phyloP scores from a whole-genome alignment of 371 early-diverging fungal genomes.

The Saksenaea oblongispora region DNA sequence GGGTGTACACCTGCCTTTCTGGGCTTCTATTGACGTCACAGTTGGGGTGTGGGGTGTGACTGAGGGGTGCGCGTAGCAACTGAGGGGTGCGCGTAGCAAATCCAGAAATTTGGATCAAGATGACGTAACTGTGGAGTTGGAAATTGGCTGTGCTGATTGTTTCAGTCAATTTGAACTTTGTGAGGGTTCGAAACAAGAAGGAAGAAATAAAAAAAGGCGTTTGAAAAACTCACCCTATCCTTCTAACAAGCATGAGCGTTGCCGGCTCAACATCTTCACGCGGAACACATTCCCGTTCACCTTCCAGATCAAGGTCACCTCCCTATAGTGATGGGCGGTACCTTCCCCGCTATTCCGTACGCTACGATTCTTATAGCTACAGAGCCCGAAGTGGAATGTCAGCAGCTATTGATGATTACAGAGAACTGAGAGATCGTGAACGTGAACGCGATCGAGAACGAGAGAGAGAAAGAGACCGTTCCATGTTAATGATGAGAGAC shows the following conservation, averaged over 20 bases:
- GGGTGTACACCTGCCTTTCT: no score
- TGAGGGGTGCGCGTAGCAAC: no score
- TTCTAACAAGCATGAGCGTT: slow-evolving; percentile 41
- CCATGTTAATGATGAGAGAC: slow-evolving; percentile 35
- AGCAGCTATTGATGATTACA: slow-evolving; percentile 45
- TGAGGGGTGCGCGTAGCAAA: no score
- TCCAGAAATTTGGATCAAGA: no score
- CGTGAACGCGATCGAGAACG: slow-evolving; percentile 52
- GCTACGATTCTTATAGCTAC: slow-evolving; percentile 44
- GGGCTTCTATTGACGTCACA: no score
- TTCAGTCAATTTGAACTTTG: no score
- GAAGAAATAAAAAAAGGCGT: slow-evolving; percentile 13
- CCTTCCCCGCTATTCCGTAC: slow-evolving; percentile 34
- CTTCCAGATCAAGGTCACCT: slow-evolving; percentile 52
- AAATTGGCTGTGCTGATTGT: no score
- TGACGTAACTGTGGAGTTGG: no score
- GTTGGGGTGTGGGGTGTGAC: no score
- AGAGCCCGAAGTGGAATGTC: slow-evolving; percentile 41
- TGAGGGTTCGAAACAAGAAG: no score
- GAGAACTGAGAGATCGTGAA: slow-evolving; percentile 55
- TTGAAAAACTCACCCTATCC: slow-evolving; percentile 12
- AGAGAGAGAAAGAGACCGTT: slow-evolving; percentile 44
- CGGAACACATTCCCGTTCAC: slow-evolving; percentile 49
- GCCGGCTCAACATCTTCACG: slow-evolving; percentile 55
- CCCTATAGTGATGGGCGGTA: slow-evolving; percentile 48